These are phyloP conservation scores for Globisporangium recalcitrans DNA, from an alignment of 352 stramenopile species.

Conservation along the genomic window DNA sequence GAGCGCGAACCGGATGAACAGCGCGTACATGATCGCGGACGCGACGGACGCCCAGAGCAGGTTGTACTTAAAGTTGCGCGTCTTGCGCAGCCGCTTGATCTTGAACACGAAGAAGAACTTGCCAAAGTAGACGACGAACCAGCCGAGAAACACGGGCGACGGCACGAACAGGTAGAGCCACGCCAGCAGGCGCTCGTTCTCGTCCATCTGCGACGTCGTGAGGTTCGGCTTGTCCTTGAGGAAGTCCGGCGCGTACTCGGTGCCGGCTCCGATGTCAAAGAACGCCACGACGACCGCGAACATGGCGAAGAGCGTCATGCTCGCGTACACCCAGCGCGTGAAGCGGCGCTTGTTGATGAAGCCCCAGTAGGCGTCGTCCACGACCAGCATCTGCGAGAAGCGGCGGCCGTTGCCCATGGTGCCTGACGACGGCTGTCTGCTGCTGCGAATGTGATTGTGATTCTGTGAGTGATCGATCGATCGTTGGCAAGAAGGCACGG, in stretches of 20 bases:
- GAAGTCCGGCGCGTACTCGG: slow-evolving; percentile 41
- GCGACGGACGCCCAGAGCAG: slow-evolving; percentile 60
- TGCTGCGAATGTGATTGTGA: not conserved
- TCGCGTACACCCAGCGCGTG: slow-evolving; percentile 66
- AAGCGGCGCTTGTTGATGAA: slow-evolving; percentile 73
- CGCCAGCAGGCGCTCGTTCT: slow-evolving; percentile 65
- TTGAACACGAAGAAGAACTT: slow-evolving; percentile 76
- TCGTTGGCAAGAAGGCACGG: not conserved
- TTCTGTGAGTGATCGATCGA: not conserved
- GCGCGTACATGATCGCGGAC: slow-evolving; percentile 44
- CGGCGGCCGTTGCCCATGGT: slow-evolving; percentile 60
- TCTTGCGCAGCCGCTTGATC: slow-evolving; percentile 72
- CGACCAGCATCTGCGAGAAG: slow-evolving; percentile 60
- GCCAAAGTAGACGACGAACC: slow-evolving; percentile 76
- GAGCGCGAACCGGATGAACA: slow-evolving; percentile 47
- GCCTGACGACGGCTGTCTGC: no score
- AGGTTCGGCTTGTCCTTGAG: slow-evolving; percentile 37
- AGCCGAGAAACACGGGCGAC: slow-evolving; percentile 56
- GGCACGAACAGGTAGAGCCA: slow-evolving; percentile 77
- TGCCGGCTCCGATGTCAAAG: slow-evolving; percentile 62
- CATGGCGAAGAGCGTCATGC: slow-evolving; percentile 70
- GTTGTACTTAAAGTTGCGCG: slow-evolving; percentile 82
- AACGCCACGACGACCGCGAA: slow-evolving; percentile 73
- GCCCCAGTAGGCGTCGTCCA: slow-evolving; percentile 75
- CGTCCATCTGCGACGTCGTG: slow-evolving; percentile 52